Base-by-base conservation (phyloP, 2,329 filamentous ascomycete species). In the Exophiala sp. region DNA sequence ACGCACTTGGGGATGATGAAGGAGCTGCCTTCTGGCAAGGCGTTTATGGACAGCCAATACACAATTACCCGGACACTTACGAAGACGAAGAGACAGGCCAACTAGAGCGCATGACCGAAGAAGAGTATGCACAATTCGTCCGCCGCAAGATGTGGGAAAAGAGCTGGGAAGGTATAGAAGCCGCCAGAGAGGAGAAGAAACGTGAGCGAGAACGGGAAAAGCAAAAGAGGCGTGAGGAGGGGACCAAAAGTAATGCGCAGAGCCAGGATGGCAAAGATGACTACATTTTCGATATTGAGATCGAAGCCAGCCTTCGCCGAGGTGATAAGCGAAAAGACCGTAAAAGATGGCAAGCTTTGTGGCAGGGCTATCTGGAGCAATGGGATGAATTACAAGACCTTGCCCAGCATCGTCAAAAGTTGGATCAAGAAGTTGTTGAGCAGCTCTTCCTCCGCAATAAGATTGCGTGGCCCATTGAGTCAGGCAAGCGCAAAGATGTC, bases 1-100 rank as follows among this genome's bases (percentile, higher is more conserved):
- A 99, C 70, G 94, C 94, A 32, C 86, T 99, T 71, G 92, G 91
- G 35, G 94, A 99, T 71, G 92, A 97, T 67, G 94, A 99, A 72
- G 94, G 92, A 43, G 94, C 94, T 1, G 82, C 85, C 6, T 99
- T 94, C 74, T 99, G 94, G 94, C 87, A 96, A 69, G 83, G 84
- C 12, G 89, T 99, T n/a, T 99, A 97, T 71, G 91, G 91, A 1
- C 92, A 97, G 69, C 92, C 94, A 0, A 87, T 97, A 46, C 91
- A 96, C 71, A 82, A 84, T 5, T 96, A 95, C 68, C 68, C 82
- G 0, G 77, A 80, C 21, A 76, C 78, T 0, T 71, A 73, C 1
- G 63, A 71, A 60, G 65, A 76, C 66, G 80, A 80, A 65, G 48
- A 73, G 60, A 47, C 72, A 63, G 82, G 81, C 12, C 76, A 79